A percentile compares a stretch with the other conserved stretches of the same genome.
Evolutionary conservation across 176 grass and related monocot species (phyloP).

Genomic region (Poa annua): DNA sequence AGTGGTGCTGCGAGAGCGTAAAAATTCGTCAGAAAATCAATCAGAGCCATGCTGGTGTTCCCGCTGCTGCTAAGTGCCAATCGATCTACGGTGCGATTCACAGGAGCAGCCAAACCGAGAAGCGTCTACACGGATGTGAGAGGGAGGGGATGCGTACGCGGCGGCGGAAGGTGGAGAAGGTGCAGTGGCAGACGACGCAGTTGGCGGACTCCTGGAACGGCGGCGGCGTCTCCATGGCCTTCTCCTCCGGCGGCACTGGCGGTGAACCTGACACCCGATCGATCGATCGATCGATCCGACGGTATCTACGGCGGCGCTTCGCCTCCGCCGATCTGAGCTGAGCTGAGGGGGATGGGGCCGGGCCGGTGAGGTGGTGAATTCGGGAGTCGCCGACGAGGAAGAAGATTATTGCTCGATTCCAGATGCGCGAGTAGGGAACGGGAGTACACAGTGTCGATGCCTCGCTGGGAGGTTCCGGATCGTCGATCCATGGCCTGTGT

Average conservation of each 20-base stretch:
- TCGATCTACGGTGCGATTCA: neutral
- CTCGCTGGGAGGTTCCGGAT: too few relatives aligned
- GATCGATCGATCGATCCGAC: neutral
- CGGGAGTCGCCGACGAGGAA: slow-evolving; percentile 4
- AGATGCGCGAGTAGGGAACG: too few relatives aligned
- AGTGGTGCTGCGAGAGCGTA: slow-evolving; percentile 77
- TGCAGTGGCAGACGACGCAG: slow-evolving; percentile 92
- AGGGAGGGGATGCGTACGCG: slow-evolving; percentile 50
- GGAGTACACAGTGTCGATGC: too few relatives aligned
- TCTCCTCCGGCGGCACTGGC: neutral
- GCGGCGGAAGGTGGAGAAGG: slow-evolving; percentile 95
- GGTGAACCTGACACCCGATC: slow-evolving; percentile 7
- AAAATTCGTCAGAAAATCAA: neutral
- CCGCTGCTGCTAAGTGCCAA: neutral
- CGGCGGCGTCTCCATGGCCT: slow-evolving; percentile 68
- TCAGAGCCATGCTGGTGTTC: neutral
- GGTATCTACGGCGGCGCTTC: neutral
- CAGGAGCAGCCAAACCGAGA: neutral
- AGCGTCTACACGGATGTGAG: neutral
- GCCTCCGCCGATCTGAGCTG: slow-evolving; percentile 51
- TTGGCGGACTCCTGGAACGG: slow-evolving; percentile 86
- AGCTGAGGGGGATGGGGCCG: neutral
- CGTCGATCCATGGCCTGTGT: too few relatives aligned
- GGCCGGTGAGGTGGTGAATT: neutral
- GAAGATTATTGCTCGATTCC: neutral